A percentile compares a stretch with the other conserved stretches of the same genome.
Conservation (phyloP, 176 grass and related monocot genomes). For the Triticum urartu region DNA sequence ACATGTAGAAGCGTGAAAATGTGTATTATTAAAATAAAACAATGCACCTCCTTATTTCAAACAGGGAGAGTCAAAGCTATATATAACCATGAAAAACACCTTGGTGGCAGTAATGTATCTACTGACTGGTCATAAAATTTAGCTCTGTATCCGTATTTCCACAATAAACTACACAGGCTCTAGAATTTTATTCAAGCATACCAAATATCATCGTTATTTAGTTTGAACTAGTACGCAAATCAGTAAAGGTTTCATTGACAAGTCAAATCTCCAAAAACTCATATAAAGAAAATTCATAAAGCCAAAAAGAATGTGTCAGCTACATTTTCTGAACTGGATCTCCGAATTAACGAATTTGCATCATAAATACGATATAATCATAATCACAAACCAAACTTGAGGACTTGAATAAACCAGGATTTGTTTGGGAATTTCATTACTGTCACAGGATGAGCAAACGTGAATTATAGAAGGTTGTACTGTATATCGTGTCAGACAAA, state of each 20-base stretch:
- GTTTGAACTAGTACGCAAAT: neutral
- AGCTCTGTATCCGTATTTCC: neutral
- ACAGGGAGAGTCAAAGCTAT: neutral
- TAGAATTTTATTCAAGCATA: neutral
- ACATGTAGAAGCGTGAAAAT: neutral
- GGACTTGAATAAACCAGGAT: neutral
- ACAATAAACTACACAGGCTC: neutral
- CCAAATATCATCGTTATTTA: neutral
- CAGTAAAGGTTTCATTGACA: neutral
- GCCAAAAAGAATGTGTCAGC: neutral
- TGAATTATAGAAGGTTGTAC: neutral
- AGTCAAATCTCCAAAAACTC: neutral
- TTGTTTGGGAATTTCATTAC: neutral
- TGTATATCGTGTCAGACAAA: slow-evolving; percentile 1
- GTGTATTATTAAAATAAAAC: neutral
- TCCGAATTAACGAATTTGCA: neutral
- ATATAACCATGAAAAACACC: neutral
- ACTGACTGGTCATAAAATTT: neutral
- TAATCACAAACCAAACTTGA: neutral
- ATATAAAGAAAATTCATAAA: neutral
- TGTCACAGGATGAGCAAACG: neutral
- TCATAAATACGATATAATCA: neutral
- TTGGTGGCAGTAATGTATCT: neutral
- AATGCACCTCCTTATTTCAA: neutral
- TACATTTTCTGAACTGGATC: slow-evolving; percentile 6